Base-by-base conservation (phyloP, 2,329 filamentous ascomycete genomes). In the Hysterium pulicare region DNA sequence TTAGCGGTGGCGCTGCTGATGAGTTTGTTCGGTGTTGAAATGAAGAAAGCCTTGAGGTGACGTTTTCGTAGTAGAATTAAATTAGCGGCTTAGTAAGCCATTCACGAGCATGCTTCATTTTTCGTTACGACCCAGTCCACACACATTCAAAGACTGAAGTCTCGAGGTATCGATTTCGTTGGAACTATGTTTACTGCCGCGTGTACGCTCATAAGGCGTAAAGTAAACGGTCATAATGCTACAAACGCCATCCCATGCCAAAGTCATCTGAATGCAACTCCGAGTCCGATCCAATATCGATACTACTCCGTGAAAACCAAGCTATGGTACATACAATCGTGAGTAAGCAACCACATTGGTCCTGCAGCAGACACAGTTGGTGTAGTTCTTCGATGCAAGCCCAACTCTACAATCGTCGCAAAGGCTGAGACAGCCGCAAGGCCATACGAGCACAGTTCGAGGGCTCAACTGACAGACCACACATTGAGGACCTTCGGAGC, bases 321-420 rank as follows among this genome's bases (percentile, higher is more conserved):
- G 20, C 51, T 52, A 85, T 38, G 93, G 93, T 31, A 97, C 90
- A 73, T 87, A 98, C 46, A 98, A 82, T 54, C 89, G 81, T 53
- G 88, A 90, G 67, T 95, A 97, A 41, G 90, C 93, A 42, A 82
- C 81, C 22, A 97, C 89, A 55, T 93, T 86, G 43, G 88, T 81
- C 38, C 93, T 79, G 66, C 93, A 97, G 58, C 91, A 97, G 30
- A 97, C 90, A 62, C 93, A 98, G 61, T 88, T 94, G 50, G 90
- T 88, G 64, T 95, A 97, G 64, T 97, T 97, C 64, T 96, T 94
- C 82, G 95, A 90, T 3, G 93, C 93, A 48, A 97, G 75, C 33
- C 88, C 91, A 26, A 97, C 87, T 23, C 93, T 78, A 62, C 93
- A 97, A 53, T 97, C 93, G 64, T 98, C 93, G 62, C 93, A 97